Evolutionary conservation across 257 asterid species (phyloP).

Genomic region (Solanum paucissectum): DNA sequence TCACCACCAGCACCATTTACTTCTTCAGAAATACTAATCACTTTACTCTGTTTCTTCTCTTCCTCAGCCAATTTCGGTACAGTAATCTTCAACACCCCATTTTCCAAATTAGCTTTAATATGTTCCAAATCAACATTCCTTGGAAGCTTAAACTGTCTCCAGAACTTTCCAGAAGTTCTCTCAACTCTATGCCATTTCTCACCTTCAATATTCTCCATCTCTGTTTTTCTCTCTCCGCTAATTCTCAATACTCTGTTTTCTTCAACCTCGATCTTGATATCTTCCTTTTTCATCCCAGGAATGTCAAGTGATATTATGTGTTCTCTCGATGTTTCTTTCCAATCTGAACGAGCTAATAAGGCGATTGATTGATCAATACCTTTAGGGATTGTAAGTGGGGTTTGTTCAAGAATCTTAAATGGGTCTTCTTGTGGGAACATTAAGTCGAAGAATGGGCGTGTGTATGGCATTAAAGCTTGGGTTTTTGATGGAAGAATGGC

Average conservation of each 20-base stretch:
- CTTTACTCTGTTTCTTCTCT: conserved; percentile 40
- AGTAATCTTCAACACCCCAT: conserved; percentile 62
- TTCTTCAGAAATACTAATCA: conserved; percentile 16
- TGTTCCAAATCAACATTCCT: conserved; percentile 51
- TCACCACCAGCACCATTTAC: neutral
- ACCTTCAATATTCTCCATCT: conserved; percentile 50
- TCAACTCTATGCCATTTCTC: conserved; percentile 86
- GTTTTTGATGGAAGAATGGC: neutral
- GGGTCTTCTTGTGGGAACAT: conserved; percentile 24
- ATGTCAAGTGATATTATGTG: conserved; percentile 56
- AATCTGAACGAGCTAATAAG: conserved; percentile 51
- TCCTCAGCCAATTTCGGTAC: conserved; percentile 52
- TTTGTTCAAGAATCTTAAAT: conserved; percentile 25
- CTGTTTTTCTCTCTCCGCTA: conserved; percentile 61
- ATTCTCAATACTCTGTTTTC: conserved; percentile 51
- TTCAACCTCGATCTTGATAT: conserved; percentile 48
- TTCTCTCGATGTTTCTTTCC: conserved; percentile 57
- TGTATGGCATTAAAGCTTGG: conserved; percentile 16
- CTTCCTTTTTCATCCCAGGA: conserved; percentile 68
- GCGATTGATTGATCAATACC: conserved; percentile 13
- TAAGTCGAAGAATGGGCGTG: conserved; percentile 8
- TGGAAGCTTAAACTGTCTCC: conserved; percentile 79
- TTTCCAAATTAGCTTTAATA: conserved; percentile 42
- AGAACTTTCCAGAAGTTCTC: conserved; percentile 56
- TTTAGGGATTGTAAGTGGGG: conserved; percentile 20